Conservation (phyloP, 441 rosid species). For the Jatropha podagrica region DNA sequence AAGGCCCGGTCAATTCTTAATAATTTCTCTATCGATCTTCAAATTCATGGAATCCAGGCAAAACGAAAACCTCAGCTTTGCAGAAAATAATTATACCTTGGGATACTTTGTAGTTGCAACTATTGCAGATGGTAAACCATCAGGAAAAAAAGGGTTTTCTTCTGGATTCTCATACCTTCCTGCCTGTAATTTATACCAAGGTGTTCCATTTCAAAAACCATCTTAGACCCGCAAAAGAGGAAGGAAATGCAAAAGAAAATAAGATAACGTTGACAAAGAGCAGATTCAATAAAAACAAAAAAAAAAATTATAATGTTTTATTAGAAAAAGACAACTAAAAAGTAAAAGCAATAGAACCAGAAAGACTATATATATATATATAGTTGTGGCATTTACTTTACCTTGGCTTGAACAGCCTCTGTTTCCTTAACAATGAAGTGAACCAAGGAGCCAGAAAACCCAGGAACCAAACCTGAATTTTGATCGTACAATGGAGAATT, state of each 20-base stretch:
- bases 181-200: slow-evolving; percentile 36
- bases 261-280: not conserved
- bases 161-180: slow-evolving; percentile 79
- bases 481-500: slow-evolving; percentile 47
- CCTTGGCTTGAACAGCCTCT: slow-evolving; percentile 72
- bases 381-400: slow-evolving; percentile 1
- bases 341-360: not conserved
- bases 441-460: slow-evolving; percentile 45
- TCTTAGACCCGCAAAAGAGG: not conserved
- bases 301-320: not conserved
- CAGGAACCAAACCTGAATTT: slow-evolving; percentile 38
- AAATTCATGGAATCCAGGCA: not conserved
- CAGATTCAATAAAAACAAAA: not conserved
- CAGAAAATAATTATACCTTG: slow-evolving; percentile 34
- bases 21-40: too few species aligned
- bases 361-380: not conserved
- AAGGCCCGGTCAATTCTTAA: too few species aligned
- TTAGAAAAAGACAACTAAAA: not conserved
- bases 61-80: slow-evolving; percentile 6
- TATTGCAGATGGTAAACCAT: slow-evolving; percentile 42
- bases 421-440: slow-evolving; percentile 52
- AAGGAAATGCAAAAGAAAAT: not conserved
- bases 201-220: too few species aligned
- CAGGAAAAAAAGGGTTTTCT: slow-evolving; percentile 84
- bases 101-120: slow-evolving; percentile 44